A percentile compares a stretch with the other conserved stretches of the same genome.
Conservation (phyloP, 1,284 basidiomycete genomes). For the Ustilago esculenta region DNA sequence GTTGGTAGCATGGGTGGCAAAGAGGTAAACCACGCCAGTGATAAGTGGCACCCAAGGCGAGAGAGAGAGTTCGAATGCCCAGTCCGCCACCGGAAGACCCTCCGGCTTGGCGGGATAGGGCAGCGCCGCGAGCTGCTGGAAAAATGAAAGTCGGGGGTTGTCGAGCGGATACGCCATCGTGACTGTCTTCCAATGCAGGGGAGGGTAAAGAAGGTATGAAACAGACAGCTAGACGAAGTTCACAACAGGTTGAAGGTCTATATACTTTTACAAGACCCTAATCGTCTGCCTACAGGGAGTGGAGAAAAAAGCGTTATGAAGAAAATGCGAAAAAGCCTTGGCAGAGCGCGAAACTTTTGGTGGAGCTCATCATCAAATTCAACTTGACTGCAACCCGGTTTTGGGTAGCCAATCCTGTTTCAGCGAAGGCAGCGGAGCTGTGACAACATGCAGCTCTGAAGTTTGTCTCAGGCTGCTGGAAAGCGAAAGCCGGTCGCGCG, state of each 20-base stretch:
- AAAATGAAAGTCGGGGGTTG: constrained; percentile 37
- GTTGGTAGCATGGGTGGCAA: constrained; percentile 49
- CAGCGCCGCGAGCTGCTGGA: constrained; percentile 29
- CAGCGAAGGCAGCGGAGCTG: no score
- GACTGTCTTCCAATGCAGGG: no score
- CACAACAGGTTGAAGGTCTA: no score
- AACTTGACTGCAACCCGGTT: neutral
- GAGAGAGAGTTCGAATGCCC: constrained; percentile 48
- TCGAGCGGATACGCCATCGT: constrained; percentile 45
- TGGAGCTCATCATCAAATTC: neutral
- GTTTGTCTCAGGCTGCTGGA: no score
- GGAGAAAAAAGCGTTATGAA: neutral
- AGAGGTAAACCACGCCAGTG: constrained; percentile 43
- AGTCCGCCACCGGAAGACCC: constrained; percentile 43
- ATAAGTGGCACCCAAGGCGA: constrained; percentile 36
- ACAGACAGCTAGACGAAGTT: no score
- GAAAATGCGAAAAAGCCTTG: neutral
- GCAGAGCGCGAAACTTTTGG: constrained; percentile 6
- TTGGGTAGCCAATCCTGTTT: constrained; percentile 2
- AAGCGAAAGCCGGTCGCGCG: no score
- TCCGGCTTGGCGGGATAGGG: constrained; percentile 50
- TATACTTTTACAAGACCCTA: no score
- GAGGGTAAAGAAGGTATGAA: no score
- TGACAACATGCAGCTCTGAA: no score
- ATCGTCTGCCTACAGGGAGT: no score